These are phyloP conservation scores for Vachellia collinsii DNA, from an alignment of 306 rosid genomes.

Conservation along the genomic window DNA sequence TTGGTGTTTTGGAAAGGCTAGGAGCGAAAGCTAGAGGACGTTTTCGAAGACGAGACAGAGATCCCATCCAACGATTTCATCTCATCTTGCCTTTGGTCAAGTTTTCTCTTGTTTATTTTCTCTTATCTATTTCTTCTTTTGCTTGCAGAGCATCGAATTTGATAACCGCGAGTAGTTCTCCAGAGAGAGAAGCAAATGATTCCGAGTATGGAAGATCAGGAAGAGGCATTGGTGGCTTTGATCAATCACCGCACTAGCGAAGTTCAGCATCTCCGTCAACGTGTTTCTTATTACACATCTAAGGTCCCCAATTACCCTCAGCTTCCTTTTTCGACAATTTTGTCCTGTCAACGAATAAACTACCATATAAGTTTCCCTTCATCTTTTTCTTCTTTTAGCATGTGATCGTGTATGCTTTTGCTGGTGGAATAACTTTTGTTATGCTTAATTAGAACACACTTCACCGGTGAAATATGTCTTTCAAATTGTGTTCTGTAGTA, in stretches of 20 bases:
- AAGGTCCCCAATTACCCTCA: constrained; percentile 52
- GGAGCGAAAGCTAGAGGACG: no score
- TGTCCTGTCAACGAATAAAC: background rate
- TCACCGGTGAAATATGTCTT: background rate
- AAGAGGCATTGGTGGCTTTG: constrained; percentile 80
- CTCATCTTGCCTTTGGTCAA: no score
- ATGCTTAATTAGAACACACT: background rate
- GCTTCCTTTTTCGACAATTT: background rate
- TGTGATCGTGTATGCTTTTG: no score
- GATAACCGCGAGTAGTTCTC: background rate
- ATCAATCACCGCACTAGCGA: constrained; percentile 83
- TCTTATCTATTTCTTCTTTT: no score
- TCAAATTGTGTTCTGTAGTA: background rate
- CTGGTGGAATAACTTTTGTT: background rate
- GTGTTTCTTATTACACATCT: constrained; percentile 62
- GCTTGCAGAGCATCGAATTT: background rate
- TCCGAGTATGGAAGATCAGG: constrained; percentile 59
- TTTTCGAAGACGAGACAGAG: no score
- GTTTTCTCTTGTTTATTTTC: no score
- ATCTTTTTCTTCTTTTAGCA: background rate
- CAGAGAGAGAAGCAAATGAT: constrained; percentile 35
- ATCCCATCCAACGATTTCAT: no score
- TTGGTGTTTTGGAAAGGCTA: no score
- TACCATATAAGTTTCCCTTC: background rate
- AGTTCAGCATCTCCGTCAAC: constrained; percentile 64